Evolutionary conservation across 2,329 filamentous ascomycete species (phyloP).

Genomic region (Cylindrodendrum hubeiense): DNA sequence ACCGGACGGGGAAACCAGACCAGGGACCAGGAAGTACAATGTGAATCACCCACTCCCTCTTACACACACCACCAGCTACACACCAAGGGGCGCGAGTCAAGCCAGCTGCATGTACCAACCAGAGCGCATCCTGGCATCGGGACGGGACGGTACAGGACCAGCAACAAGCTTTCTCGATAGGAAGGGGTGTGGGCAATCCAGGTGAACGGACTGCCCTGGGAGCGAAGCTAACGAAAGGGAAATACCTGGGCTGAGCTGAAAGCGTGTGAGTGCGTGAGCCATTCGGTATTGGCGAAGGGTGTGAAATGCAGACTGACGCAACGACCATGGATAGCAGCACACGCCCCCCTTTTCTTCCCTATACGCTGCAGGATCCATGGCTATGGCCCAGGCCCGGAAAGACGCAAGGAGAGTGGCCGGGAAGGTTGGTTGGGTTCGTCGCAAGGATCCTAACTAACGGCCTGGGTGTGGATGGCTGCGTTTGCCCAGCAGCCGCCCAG

Average conservation of each 20-base stretch:
- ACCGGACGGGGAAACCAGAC: background rate
- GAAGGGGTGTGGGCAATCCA: background rate
- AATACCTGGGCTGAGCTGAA: constrained; percentile 1
- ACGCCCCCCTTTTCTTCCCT: constrained; percentile 4
- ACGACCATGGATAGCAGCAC: background rate
- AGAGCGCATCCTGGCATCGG: constrained; percentile 30
- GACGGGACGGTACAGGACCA: constrained; percentile 37
- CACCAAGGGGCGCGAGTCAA: constrained; percentile 20
- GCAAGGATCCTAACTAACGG: background rate
- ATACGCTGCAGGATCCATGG: constrained; percentile 19
- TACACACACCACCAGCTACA: background rate
- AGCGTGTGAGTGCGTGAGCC: background rate
- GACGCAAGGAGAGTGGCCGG: background rate
- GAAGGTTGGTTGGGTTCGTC: background rate
- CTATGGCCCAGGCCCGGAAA: constrained; percentile 6
- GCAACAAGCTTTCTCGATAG: constrained; percentile 5
- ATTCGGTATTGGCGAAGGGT: background rate
- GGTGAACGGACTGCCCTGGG: constrained; percentile 1
- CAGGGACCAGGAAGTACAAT: constrained; percentile 7
- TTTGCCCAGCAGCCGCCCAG: background rate
- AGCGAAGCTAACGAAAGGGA: background rate
- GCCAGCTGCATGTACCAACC: background rate
- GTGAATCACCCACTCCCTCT: constrained; percentile 5
- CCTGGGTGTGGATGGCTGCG: background rate
- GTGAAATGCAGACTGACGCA: background rate